Evolutionary conservation across 352 stramenopile species (phyloP).

Genomic region (Globisporangium spiculum): DNA sequence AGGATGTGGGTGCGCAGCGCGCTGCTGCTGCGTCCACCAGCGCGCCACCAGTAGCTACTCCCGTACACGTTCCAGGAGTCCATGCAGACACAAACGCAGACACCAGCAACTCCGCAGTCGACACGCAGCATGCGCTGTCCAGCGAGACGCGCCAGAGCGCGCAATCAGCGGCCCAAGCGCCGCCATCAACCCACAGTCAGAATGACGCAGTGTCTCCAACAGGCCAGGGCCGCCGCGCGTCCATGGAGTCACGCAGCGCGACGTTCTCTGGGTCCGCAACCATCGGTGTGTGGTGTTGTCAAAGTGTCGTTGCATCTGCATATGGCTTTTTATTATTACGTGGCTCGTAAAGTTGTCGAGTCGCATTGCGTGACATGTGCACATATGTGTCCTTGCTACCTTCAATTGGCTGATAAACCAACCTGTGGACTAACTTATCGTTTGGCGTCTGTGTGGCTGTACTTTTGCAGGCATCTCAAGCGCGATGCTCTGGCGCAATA

Average conservation of each 20-base stretch:
- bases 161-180: background rate
- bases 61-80: too few relatives aligned
- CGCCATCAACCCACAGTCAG: background rate
- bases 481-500: slow-evolving; percentile 56
- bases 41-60: too few relatives aligned
- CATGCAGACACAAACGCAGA: background rate
- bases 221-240: background rate
- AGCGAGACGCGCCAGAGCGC: background rate
- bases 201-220: background rate
- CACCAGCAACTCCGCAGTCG: background rate
- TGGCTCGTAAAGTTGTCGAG: slow-evolving; percentile 2
- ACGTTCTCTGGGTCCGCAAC: slow-evolving; percentile 12
- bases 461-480: slow-evolving; percentile 22
- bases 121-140: background rate
- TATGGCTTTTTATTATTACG: background rate
- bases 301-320: background rate
- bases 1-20: too few relatives aligned
- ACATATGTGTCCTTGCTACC: too few relatives aligned
- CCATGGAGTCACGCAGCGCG: slow-evolving; percentile 11
- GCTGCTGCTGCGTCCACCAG: too few relatives aligned
- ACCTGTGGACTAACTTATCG: background rate
- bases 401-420: background rate
- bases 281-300: background rate
- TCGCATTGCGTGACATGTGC: slow-evolving; percentile 7
- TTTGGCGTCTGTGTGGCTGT: background rate